phyloP scores from a whole-genome alignment of 2,329 filamentous ascomycete genomes.

The Sclerotinia subarctica region DNA sequence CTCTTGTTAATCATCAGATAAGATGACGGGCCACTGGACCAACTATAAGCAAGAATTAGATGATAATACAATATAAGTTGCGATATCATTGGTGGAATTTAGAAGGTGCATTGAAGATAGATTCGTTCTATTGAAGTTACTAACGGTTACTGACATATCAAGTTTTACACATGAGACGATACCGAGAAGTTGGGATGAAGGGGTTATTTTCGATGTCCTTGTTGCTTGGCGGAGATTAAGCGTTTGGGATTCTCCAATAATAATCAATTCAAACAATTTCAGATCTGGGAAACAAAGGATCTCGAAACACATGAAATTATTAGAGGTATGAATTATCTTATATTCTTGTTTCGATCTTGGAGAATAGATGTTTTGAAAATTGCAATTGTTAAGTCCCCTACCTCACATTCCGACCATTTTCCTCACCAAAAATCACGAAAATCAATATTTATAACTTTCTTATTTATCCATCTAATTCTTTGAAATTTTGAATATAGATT shows the following conservation, averaged over 20 bases:
- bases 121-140: background rate
- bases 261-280: background rate
- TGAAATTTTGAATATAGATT: too few species aligned
- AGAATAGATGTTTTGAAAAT: background rate
- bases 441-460: too few species aligned
- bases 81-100: background rate
- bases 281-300: background rate
- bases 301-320: background rate
- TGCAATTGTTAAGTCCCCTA: too few species aligned
- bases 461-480: too few species aligned
- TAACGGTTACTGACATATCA: background rate
- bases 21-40: background rate
- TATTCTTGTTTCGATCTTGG: background rate
- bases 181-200: background rate
- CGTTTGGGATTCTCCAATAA: background rate
- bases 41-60: constrained; percentile 1
- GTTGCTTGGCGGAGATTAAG: constrained; percentile 1
- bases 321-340: background rate
- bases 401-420: too few species aligned
- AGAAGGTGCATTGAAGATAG: background rate
- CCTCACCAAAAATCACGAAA: too few species aligned
- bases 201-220: background rate
- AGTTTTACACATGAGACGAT: constrained; percentile 18
- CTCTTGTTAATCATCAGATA: constrained; percentile 1
- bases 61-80: background rate